These are phyloP conservation scores for Manihot esculenta DNA, from an alignment of 441 rosid species.

Conservation along the genomic window DNA sequence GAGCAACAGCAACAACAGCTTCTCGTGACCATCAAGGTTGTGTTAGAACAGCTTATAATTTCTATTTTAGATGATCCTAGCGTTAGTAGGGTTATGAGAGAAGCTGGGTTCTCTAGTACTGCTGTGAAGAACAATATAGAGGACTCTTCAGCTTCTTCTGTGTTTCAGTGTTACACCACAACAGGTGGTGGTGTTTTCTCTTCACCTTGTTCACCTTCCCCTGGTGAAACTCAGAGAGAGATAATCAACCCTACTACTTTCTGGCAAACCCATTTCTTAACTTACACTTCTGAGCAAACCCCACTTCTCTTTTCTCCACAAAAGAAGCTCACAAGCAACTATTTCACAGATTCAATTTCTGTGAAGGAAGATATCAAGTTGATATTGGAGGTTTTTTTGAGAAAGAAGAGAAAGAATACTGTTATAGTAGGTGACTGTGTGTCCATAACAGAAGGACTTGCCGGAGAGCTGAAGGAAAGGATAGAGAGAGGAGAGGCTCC, in stretches of 20 bases:
- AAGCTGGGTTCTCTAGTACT: slow-evolving; percentile 89
- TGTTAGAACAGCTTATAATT: slow-evolving; percentile 72
- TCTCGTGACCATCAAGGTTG: slow-evolving; percentile 68
- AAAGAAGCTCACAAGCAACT: slow-evolving; percentile 29
- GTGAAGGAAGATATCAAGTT: slow-evolving; percentile 64
- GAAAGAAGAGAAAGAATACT: slow-evolving; percentile 63
- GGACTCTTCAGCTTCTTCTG: slow-evolving; percentile 70
- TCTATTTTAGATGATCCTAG: slow-evolving; percentile 95
- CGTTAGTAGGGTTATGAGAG: slow-evolving; percentile 91
- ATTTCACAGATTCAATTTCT: slow-evolving; percentile 35
- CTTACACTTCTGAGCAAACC: slow-evolving; percentile 52
- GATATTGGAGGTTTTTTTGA: slow-evolving; percentile 61
- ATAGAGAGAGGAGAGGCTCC: slow-evolving; percentile 77
- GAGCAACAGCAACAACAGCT: slow-evolving; percentile 84
- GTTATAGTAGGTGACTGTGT: slow-evolving; percentile 72
- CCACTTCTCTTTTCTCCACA: slow-evolving; percentile 56
- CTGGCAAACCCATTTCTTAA: slow-evolving; percentile 55
- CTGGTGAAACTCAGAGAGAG: slow-evolving; percentile 40
- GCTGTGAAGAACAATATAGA: slow-evolving; percentile 68
- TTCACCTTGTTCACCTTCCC: slow-evolving; percentile 73
- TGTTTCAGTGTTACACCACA: slow-evolving; percentile 47
- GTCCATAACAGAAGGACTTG: slow-evolving; percentile 53
- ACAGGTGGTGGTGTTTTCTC: slow-evolving; percentile 60
- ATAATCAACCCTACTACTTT: slow-evolving; percentile 44
- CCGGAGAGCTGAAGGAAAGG: slow-evolving; percentile 51